Evolutionary conservation across 2,329 filamentous ascomycete genomes (phyloP).

Genomic region (Aspergillus proliferans): DNA sequence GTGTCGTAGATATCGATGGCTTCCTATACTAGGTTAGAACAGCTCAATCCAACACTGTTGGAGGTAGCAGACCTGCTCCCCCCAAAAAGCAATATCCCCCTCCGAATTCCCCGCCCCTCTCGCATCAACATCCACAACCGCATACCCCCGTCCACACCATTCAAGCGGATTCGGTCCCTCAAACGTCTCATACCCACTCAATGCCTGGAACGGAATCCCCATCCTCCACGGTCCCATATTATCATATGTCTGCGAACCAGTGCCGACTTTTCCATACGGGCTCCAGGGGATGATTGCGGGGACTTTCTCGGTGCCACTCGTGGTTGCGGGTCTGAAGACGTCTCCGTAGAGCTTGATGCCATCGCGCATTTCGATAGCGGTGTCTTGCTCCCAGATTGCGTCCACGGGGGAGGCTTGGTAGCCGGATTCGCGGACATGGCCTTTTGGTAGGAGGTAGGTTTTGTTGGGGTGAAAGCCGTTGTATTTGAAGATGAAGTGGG

Average conservation of each 20-base stretch:
- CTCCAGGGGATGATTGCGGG: slow-evolving; percentile 23
- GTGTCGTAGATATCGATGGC: slow-evolving; percentile 21
- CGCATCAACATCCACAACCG: slow-evolving; percentile 25
- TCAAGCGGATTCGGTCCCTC: slow-evolving; percentile 25
- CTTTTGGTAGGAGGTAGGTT: slow-evolving; percentile 1
- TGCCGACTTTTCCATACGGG: slow-evolving; percentile 23
- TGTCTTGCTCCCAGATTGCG: slow-evolving; percentile 18
- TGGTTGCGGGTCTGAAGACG: slow-evolving; percentile 17
- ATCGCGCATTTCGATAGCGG: slow-evolving; percentile 20
- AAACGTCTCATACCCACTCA: slow-evolving; percentile 17
- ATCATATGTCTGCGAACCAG: slow-evolving; percentile 8
- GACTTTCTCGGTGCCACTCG: slow-evolving; percentile 8
- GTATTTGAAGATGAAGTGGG: slow-evolving; percentile 1
- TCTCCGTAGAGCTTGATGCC: slow-evolving; percentile 18
- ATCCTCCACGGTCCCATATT: slow-evolving; percentile 11
- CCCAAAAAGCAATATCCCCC: slow-evolving; percentile 19
- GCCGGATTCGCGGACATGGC: slow-evolving; percentile 4
- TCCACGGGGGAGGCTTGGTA: slow-evolving; percentile 5
- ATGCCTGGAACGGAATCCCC: slow-evolving; percentile 7
- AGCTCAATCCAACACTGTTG: background rate
- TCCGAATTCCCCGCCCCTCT: slow-evolving; percentile 23
- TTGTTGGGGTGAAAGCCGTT: slow-evolving; percentile 5
- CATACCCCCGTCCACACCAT: slow-evolving; percentile 23
- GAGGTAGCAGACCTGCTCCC: slow-evolving; percentile 4
- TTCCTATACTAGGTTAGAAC: slow-evolving; percentile 6